Evolutionary conservation across 192 early-diverging fungal species (phyloP).

Genomic region (Phycomyces nitens): DNA sequence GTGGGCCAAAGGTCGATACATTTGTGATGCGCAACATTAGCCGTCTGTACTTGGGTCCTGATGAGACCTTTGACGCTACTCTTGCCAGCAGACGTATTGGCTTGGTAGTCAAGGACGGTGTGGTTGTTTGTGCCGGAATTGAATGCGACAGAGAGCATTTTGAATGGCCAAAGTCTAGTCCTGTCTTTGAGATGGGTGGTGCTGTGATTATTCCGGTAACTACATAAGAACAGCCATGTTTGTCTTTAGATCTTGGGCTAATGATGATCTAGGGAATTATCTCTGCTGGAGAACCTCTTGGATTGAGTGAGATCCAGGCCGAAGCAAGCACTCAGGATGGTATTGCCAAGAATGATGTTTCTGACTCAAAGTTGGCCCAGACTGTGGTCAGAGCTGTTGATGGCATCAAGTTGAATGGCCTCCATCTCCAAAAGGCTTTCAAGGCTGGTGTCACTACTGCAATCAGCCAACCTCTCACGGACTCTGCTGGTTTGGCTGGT

Average conservation of each 20-base stretch:
- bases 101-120: constrained; percentile 35
- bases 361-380: constrained; percentile 17
- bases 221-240: neutral
- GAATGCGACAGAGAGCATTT: constrained; percentile 30
- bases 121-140: constrained; percentile 31
- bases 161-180: constrained; percentile 25
- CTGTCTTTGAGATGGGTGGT: constrained; percentile 54
- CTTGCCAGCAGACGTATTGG: constrained; percentile 2
- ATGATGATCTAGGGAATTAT: constrained; percentile 43
- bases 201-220: constrained; percentile 55
- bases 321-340: constrained; percentile 64
- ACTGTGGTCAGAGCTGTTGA: constrained; percentile 50
- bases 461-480: constrained; percentile 50
- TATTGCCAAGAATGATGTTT: constrained; percentile 22
- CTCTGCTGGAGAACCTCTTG: constrained; percentile 51
- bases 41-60: constrained; percentile 20
- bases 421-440: constrained; percentile 53
- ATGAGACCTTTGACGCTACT: neutral
- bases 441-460: constrained; percentile 55
- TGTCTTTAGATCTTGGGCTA: neutral
- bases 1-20: constrained; percentile 14
- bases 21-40: constrained; percentile 37
- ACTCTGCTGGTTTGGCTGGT: constrained; percentile 48
- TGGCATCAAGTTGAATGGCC: constrained; percentile 61
- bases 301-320: constrained; percentile 61